These are phyloP conservation scores for Beauveria scarabaeidicola DNA, from an alignment of 2,329 filamentous ascomycete species.

Conservation along the genomic window DNA sequence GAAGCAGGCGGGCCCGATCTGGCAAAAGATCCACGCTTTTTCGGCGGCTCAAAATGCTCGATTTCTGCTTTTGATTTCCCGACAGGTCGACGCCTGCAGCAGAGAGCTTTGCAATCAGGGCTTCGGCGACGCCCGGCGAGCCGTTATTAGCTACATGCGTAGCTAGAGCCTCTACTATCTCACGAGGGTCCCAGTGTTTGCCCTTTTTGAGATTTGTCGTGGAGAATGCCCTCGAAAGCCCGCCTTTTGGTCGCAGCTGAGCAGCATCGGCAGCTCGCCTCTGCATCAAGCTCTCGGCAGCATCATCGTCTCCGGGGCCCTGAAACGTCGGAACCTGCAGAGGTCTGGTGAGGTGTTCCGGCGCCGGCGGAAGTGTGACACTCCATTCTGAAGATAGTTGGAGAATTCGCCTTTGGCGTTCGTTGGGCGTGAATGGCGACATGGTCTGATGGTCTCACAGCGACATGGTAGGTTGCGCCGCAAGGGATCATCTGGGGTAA, in stretches of 20 bases:
- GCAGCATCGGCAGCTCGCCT: slow-evolving; percentile 30
- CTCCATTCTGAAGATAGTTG: slow-evolving; percentile 44
- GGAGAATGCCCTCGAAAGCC: slow-evolving; percentile 31
- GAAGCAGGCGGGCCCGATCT: slow-evolving; percentile 42
- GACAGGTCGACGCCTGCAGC: slow-evolving; percentile 43
- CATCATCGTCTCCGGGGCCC: slow-evolving; percentile 39
- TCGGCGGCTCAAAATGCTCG: slow-evolving; percentile 38
- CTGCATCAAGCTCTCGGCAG: slow-evolving; percentile 47
- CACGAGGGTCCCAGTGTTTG: slow-evolving; percentile 43
- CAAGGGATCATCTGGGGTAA: background rate
- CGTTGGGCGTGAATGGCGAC: slow-evolving; percentile 19
- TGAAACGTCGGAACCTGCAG: slow-evolving; percentile 34
- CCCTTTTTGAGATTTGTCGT: slow-evolving; percentile 33
- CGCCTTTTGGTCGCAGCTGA: slow-evolving; percentile 29
- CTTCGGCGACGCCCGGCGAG: slow-evolving; percentile 47
- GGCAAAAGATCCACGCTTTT: slow-evolving; percentile 40
- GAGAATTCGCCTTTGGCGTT: slow-evolving; percentile 39
- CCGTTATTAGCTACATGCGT: slow-evolving; percentile 40
- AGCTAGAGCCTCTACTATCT: slow-evolving; percentile 44
- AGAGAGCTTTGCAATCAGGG: slow-evolving; percentile 41
- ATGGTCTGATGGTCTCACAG: slow-evolving; percentile 8
- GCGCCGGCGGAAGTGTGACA: slow-evolving; percentile 32
- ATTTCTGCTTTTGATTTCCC: slow-evolving; percentile 38
- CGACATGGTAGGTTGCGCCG: background rate
- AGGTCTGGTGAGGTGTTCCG: slow-evolving; percentile 33